Conservation (phyloP, 768 basidiomycete genomes). For the Piloderma croceum region DNA sequence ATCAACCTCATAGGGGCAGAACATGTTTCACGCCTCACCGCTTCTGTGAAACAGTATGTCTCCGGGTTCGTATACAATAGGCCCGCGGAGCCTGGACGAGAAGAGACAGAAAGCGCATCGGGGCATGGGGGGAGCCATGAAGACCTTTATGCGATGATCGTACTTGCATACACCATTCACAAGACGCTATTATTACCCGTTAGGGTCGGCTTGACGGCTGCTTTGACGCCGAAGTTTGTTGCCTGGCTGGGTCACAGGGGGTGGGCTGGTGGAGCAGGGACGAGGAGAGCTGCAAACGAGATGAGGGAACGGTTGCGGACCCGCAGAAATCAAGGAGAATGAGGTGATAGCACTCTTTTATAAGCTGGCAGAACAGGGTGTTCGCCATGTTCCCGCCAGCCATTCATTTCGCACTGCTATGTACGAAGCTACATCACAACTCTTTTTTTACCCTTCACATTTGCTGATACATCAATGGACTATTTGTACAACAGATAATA, state of each 20-base stretch:
- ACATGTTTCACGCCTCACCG: slow-evolving; percentile 67
- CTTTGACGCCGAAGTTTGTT: slow-evolving; percentile 80
- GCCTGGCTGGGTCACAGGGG: slow-evolving; percentile 75
- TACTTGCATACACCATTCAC: slow-evolving; percentile 92
- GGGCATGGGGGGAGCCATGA: slow-evolving; percentile 45
- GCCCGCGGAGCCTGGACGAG: slow-evolving; percentile 61
- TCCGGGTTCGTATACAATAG: slow-evolving; percentile 41
- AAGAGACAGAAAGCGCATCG: slow-evolving; percentile 49
- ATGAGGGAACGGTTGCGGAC: slow-evolving; percentile 42
- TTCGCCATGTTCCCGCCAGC: neutral
- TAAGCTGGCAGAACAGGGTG: neutral
- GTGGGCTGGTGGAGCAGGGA: slow-evolving; percentile 75
- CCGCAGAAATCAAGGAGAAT: slow-evolving; percentile 30
- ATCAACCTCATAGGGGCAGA: slow-evolving; percentile 89
- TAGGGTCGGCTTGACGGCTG: slow-evolving; percentile 83
- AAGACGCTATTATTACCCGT: slow-evolving; percentile 90
- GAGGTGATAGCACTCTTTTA: no score
- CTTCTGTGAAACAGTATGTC: slow-evolving; percentile 48
- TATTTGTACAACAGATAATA: neutral
- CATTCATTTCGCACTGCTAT: neutral
- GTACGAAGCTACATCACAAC: no score
- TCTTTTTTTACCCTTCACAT: slow-evolving; percentile 2
- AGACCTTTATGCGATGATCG: slow-evolving; percentile 86
- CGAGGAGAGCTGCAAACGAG: slow-evolving; percentile 54
- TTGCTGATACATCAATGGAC: neutral